phyloP scores from a whole-genome alignment of 805 yeast species.

The Saccharomyces jurei region DNA sequence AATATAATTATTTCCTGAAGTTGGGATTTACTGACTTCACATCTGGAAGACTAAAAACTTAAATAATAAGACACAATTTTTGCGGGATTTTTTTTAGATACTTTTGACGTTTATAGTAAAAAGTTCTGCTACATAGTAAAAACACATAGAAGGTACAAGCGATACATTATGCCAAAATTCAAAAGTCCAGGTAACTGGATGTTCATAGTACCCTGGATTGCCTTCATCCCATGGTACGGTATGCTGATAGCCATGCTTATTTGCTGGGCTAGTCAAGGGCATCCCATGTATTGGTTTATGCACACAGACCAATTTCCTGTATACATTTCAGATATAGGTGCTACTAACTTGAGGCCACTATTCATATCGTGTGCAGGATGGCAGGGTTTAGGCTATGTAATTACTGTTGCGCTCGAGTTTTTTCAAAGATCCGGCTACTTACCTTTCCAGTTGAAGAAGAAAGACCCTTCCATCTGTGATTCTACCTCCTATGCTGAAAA shows the following conservation, averaged over 20 bases:
- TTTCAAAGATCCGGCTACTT: conserved; percentile 49
- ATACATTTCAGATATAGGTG: conserved; percentile 81
- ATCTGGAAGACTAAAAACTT: background rate
- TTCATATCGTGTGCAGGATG: conserved; percentile 71
- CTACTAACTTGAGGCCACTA: conserved; percentile 75
- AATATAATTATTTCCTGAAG: background rate
- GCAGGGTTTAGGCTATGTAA: conserved; percentile 67
- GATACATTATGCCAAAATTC: background rate
- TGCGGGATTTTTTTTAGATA: conserved; percentile 1
- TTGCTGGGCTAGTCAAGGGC: conserved; percentile 77
- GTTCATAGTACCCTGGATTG: conserved; percentile 54
- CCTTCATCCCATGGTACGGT: conserved; percentile 77
- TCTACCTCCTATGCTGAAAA: conserved; percentile 8
- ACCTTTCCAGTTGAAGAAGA: conserved; percentile 14
- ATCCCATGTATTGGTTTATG: conserved; percentile 58
- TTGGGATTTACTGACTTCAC: background rate
- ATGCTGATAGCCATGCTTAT: conserved; percentile 75
- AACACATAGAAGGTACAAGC: background rate
- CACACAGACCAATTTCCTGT: conserved; percentile 41
- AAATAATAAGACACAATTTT: background rate
- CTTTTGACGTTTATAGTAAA: background rate
- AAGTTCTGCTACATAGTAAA: background rate
- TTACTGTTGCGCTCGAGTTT: conserved; percentile 56
- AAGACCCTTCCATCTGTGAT: conserved; percentile 5
- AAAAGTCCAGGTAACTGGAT: conserved; percentile 36